Evolutionary conservation across 2,329 filamentous ascomycete genomes (phyloP).

Genomic region (Thelonectria olida): DNA sequence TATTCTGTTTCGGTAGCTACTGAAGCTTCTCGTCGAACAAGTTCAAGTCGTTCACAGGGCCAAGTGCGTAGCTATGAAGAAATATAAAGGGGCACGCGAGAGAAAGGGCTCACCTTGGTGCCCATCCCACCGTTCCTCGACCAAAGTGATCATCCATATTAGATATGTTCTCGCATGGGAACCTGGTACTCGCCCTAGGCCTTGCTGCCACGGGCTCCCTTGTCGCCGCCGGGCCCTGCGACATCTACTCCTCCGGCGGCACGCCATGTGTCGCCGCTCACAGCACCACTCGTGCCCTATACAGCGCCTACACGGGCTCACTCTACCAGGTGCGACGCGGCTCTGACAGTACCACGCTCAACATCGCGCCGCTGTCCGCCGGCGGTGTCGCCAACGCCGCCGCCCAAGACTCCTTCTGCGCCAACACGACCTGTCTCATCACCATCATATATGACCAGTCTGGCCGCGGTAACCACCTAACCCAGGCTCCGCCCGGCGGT

Average conservation of each 20-base stretch:
- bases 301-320: constrained; percentile 59
- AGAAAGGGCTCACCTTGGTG: not conserved
- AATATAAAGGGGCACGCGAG: not conserved
- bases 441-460: constrained; percentile 74
- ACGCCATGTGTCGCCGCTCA: constrained; percentile 73
- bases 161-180: not conserved
- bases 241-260: constrained; percentile 66
- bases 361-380: constrained; percentile 56
- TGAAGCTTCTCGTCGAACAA: not conserved
- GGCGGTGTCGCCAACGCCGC: constrained; percentile 71
- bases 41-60: not conserved
- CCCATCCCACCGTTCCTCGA: not conserved
- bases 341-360: constrained; percentile 49
- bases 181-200: constrained; percentile 28
- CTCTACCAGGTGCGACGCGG: constrained; percentile 69
- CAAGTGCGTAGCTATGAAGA: not conserved
- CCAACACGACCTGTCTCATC: constrained; percentile 69
- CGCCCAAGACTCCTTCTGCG: constrained; percentile 69
- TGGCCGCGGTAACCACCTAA: constrained; percentile 68
- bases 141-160: not conserved
- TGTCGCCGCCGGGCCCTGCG: constrained; percentile 59
- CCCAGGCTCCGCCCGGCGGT: constrained; percentile 65
- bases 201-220: constrained; percentile 13
- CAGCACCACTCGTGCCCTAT: constrained; percentile 71
- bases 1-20: not conserved